Percentiles rank a stretch among this genome's conserved stretches.
Conservation (phyloP, 2,329 filamentous ascomycete species). For the Hypoxylon sp. region DNA sequence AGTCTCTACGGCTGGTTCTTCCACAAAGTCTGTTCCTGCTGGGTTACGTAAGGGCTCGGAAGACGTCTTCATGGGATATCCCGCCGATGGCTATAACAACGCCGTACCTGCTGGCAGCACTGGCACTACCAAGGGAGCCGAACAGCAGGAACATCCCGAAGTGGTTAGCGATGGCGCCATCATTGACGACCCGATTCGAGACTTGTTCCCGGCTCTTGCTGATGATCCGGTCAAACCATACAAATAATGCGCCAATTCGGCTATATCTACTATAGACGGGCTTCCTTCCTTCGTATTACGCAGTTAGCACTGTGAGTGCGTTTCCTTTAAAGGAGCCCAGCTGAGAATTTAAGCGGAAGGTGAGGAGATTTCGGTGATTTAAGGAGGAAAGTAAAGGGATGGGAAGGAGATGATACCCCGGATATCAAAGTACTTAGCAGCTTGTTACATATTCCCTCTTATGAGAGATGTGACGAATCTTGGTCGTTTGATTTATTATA, state of each 20-base stretch:
- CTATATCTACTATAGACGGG: neutral
- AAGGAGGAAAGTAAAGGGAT: neutral
- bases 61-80: neutral
- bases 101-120: neutral
- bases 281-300: neutral
- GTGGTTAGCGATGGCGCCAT: neutral
- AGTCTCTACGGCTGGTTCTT: neutral
- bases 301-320: neutral
- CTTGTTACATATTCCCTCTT: neutral
- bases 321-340: neutral
- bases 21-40: no score
- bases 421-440: neutral
- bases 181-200: neutral
- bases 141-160: neutral
- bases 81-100: neutral
- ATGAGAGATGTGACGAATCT: neutral
- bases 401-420: neutral
- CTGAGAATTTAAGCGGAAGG: neutral
- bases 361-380: neutral
- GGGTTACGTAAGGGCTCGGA: neutral
- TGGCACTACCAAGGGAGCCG: neutral
- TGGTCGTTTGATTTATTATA: neutral
- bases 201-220: neutral
- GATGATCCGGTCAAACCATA: neutral
- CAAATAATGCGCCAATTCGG: neutral